These are phyloP conservation scores for Rosa chinensis DNA, from an alignment of 306 rosid species.

Conservation along the genomic window DNA sequence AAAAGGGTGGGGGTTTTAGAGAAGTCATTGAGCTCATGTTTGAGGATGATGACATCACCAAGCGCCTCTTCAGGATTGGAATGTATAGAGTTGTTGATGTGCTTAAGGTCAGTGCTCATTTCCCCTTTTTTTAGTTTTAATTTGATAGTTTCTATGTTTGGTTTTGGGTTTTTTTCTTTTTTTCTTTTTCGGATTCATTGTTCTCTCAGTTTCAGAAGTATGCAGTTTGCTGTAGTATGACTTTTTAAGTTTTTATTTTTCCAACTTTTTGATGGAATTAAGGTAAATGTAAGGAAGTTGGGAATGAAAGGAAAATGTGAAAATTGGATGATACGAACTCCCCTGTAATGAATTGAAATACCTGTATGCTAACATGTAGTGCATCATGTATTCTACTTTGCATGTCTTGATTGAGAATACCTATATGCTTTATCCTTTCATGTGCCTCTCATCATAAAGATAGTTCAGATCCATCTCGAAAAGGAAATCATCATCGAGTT, in stretches of 20 bases:
- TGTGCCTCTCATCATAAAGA: too few relatives aligned
- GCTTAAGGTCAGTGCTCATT: conserved; percentile 63
- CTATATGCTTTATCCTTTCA: too few relatives aligned
- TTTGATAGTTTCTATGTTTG: background rate
- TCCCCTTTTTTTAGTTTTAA: background rate
- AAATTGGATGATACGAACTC: background rate
- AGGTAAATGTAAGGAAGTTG: background rate
- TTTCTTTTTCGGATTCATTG: background rate
- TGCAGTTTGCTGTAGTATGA: background rate
- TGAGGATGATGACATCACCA: conserved; percentile 61
- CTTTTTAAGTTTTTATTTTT: too few relatives aligned
- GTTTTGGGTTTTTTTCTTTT: background rate
- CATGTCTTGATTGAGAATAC: too few relatives aligned
- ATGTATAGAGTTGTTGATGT: conserved; percentile 72
- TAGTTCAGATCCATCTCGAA: too few relatives aligned
- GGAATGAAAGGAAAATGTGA: background rate
- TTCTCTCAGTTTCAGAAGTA: background rate
- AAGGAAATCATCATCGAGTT: too few relatives aligned
- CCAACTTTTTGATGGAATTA: background rate
- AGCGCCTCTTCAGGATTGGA: conserved; percentile 57
- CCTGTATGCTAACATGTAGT: background rate
- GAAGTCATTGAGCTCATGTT: conserved; percentile 87
- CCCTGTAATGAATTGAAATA: background rate
- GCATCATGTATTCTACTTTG: too few relatives aligned
- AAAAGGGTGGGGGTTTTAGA: conserved; percentile 64